These are phyloP conservation scores for Coniosporium tulheliwenetii DNA, from an alignment of 2,329 filamentous ascomycete genomes.

Conservation along the genomic window DNA sequence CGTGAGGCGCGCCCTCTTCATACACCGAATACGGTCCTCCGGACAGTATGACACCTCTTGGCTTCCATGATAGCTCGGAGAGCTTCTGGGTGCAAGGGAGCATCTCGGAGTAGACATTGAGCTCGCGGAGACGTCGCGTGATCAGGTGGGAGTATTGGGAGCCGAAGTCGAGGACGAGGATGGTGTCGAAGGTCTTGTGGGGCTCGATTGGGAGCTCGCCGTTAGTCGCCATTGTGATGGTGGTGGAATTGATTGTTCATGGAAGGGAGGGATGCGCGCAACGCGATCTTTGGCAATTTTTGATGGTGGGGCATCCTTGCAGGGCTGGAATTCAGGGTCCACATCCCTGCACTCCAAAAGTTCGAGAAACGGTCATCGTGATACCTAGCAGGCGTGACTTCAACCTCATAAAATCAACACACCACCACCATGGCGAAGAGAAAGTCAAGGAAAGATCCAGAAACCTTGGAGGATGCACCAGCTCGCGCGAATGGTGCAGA, in stretches of 20 bases:
- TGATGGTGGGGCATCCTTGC: too few relatives aligned
- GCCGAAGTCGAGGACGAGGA: slow-evolving; percentile 57
- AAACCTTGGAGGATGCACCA: background rate
- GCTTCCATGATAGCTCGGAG: slow-evolving; percentile 59
- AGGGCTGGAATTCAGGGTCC: too few relatives aligned
- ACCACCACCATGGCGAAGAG: background rate
- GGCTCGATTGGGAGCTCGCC: slow-evolving; percentile 26
- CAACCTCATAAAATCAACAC: background rate
- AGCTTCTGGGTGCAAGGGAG: slow-evolving; percentile 76
- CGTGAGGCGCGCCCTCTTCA: slow-evolving; percentile 59
- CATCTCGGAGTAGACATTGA: slow-evolving; percentile 79
- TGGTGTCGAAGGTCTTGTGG: slow-evolving; percentile 45
- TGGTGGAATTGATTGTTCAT: slow-evolving; percentile 3
- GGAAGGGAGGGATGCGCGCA: too few relatives aligned
- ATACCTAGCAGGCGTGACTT: background rate
- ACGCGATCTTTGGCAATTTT: too few relatives aligned
- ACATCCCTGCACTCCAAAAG: too few relatives aligned
- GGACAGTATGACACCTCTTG: slow-evolving; percentile 68
- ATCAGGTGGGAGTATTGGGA: slow-evolving; percentile 64
- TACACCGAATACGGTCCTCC: slow-evolving; percentile 70
- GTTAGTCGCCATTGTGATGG: slow-evolving; percentile 20
- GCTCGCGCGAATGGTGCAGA: background rate
- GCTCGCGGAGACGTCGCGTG: slow-evolving; percentile 55
- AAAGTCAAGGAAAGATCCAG: background rate
- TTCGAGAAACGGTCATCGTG: too few relatives aligned